Base-by-base conservation (phyloP, 2,329 filamentous ascomycete genomes). In the Juglanconis sp. region DNA sequence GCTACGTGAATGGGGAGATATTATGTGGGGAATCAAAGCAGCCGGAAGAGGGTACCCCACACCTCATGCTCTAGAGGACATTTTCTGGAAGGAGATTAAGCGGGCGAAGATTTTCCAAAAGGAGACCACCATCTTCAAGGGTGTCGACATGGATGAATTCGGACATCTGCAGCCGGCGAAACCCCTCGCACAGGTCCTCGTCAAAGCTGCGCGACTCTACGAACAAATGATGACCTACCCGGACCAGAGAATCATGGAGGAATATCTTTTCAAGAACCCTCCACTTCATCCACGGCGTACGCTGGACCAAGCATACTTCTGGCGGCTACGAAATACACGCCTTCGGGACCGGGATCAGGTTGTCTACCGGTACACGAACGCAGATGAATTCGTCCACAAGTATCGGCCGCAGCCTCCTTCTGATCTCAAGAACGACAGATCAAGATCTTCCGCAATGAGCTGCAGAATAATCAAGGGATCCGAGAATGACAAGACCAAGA, bases 281-380 rank as follows among this genome's bases (percentile, higher is more conserved):
- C 76, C 72, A 5, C 65, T 75, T 1, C 79, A 81, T 60, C 73
- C 77, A 0, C 71, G 79, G 1, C 67, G 79, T 0, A 81, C 79
- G 0, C 68, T 81, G 1, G 79, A 81, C 46, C 79, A 81, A 57
- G 74, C 73, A 0, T 79, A 78, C 61, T 76, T 75, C 44, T 74
- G 73, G 70, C 74, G 71, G 1, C 67, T 77, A 2, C 66, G 71
- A 0, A 72, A 74, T 11, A 80, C 77, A 0, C 63, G 69, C 4
- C 62, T 65, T 1, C 67, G 78, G 4, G 79, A 81, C 50, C 64
- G 67, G 2, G 76, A 79, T 47, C 77, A 79, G 50, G 76, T 78
- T 0, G 71, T 79, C 3, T 78, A 76, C 40, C 71, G 76, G 1
- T 65, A 64, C 0, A 78, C 75, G 0, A 72, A 56, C 10, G 52